These are phyloP conservation scores for Amphicarpaea edgeworthii DNA, from an alignment of 306 rosid genomes.

Conservation along the genomic window DNA sequence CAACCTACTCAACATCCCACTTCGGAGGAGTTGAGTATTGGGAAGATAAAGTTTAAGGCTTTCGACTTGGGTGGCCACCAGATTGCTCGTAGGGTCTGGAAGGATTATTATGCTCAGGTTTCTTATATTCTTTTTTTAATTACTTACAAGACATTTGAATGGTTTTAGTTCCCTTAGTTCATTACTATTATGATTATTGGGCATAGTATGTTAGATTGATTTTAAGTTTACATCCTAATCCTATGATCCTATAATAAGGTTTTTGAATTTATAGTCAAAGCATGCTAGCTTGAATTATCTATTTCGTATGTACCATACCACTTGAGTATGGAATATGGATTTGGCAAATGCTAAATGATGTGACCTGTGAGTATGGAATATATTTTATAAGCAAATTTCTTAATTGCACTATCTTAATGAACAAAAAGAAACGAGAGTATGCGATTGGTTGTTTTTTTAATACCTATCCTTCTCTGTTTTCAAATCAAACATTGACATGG, in stretches of 20 bases:
- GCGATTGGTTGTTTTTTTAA: neutral
- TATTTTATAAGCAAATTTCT: neutral
- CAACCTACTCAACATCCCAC: slow-evolving; percentile 89
- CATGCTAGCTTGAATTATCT: neutral
- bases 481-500: slow-evolving; percentile 4
- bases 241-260: neutral
- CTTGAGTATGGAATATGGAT: slow-evolving; percentile 5
- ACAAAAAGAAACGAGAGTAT: neutral
- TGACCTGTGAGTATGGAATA: no score
- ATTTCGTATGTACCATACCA: neutral
- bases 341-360: neutral
- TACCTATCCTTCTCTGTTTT: neutral
- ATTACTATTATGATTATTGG: neutral
- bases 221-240: neutral
- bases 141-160: neutral
- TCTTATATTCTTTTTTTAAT: neutral
- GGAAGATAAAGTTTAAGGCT: slow-evolving; percentile 83
- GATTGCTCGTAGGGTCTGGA: slow-evolving; percentile 94
- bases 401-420: neutral
- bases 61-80: slow-evolving; percentile 92
- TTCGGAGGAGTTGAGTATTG: slow-evolving; percentile 84
- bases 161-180: slow-evolving; percentile 9
- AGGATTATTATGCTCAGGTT: slow-evolving; percentile 83
- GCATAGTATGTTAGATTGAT: neutral
- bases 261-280: neutral